phyloP scores from a whole-genome alignment of 176 grass and related monocot species.

The Phoenix roebelenii region DNA sequence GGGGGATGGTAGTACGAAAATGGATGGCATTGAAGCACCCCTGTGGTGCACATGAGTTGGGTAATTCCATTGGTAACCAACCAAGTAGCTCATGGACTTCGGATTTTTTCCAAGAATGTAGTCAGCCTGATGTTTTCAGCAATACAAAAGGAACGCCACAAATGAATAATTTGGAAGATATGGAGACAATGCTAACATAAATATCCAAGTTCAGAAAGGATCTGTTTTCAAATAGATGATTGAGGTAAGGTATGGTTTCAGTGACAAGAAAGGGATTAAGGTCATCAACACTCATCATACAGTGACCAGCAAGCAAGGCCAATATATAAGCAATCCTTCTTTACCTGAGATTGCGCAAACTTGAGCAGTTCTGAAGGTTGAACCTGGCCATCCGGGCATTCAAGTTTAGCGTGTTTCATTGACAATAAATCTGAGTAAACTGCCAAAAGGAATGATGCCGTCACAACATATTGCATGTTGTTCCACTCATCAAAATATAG shows the following conservation, averaged over 20 bases:
- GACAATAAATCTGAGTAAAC: slow-evolving; percentile 72
- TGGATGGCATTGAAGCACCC: slow-evolving; percentile 72
- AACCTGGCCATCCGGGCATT: slow-evolving; percentile 64
- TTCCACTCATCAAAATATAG: slow-evolving; percentile 73
- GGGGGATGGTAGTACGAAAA: slow-evolving; percentile 15
- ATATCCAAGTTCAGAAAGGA: too few relatives aligned
- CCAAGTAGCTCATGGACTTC: slow-evolving; percentile 75
- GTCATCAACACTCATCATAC: too few relatives aligned
- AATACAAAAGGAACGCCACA: not conserved
- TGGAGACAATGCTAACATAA: not conserved
- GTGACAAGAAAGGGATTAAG: too few relatives aligned
- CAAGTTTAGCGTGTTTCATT: slow-evolving; percentile 25
- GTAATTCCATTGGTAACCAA: slow-evolving; percentile 49
- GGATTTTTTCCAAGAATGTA: slow-evolving; percentile 88
- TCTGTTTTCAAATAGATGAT: too few relatives aligned
- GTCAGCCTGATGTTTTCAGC: slow-evolving; percentile 32
- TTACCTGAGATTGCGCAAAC: slow-evolving; percentile 54
- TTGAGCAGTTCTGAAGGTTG: slow-evolving; percentile 34
- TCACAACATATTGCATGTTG: slow-evolving; percentile 84
- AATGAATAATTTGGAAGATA: not conserved
- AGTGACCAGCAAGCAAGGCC: too few relatives aligned
- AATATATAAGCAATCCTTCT: not conserved
- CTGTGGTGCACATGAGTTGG: slow-evolving; percentile 77
- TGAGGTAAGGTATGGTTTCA: too few relatives aligned
- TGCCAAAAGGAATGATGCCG: slow-evolving; percentile 54